Evolutionary conservation across 257 asterid genomes (phyloP), one percentile per base, ranked within the genome.

Genomic region (Hygrophila difformis): DNA sequence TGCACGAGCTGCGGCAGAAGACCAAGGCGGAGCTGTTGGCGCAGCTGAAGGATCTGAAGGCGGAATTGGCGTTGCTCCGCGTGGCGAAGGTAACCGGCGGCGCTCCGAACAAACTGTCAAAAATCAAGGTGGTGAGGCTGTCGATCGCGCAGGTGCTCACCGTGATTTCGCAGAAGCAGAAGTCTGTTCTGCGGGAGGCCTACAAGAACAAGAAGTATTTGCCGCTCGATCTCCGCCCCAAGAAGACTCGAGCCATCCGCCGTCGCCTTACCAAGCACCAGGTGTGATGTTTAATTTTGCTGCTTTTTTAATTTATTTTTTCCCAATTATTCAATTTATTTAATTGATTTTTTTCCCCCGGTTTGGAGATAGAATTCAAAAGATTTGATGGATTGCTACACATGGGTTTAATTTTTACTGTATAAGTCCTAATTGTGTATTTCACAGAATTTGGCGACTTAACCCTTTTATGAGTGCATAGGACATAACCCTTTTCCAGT

Each of bases 201-300:
- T 78, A 78, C 70, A 67, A 75, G 69, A 75, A 72, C 51, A 75
- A 75, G 53, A 78, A 75, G 59, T 78, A 75, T 53, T 47, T 78
- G 60, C 88, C 81, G 0, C 84, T 78, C 36, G 88, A 78, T 62
- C 80, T 78, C 61, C 81, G 88, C 55, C 81, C 88, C 0, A 78
- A 78, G 78, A 78, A 78, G 68, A 78, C 87, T 0, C 63, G 83
- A 5, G 87, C 83, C 43, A 78, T 78, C 56, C 87, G 81, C 61
- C 68, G 69, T 40, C 84, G 88, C 42, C 73, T 78, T 42, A 78
- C 88, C 37, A 75, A 72, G 68, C 84, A 78, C 66, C 88, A 78
- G 88, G 88, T 78, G 47, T 14, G n/a, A n/a, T n/a, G n/a, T n/a
- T n/a, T n/a, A n/a, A n/a, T n/a, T 47, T 4, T 34, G 22, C 6